Percentiles rank a stretch among this genome's conserved stretches.
Evolutionary conservation across 352 stramenopile genomes (phyloP).

Genomic region (Phytophthora capsici): DNA sequence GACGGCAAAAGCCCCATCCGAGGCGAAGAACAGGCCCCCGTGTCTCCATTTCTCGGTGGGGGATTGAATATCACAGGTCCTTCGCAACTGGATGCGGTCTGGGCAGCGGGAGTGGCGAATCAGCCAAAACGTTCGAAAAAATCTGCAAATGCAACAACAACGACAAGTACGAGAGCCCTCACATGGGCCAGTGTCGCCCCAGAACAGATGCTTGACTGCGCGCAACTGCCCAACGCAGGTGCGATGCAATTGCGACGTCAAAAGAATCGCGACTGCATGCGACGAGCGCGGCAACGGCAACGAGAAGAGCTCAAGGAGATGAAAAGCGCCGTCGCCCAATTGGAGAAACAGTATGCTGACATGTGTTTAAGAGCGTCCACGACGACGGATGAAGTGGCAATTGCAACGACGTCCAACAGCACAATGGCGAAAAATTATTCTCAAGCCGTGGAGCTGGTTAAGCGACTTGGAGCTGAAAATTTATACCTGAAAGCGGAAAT

Average conservation of each 20-base stretch:
- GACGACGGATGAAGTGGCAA: conserved; percentile 5
- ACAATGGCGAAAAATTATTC: conserved; percentile 25
- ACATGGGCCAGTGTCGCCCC: conserved; percentile 28
- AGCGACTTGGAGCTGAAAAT: conserved; percentile 53
- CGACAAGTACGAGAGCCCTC: conserved; percentile 12
- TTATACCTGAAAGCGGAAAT: conserved; percentile 50
- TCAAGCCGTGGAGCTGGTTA: conserved; percentile 31
- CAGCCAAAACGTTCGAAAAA: conserved; percentile 25
- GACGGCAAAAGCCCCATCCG: conserved; percentile 19
- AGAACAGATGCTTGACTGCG: conserved; percentile 26
- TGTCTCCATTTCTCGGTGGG: conserved; percentile 1
- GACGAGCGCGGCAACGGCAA: conserved; percentile 47
- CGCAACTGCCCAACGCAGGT: conserved; percentile 27
- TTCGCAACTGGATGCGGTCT: conserved; percentile 24
- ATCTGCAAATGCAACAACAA: conserved; percentile 17
- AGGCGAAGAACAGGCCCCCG: conserved; percentile 17
- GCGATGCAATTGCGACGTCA: conserved; percentile 35
- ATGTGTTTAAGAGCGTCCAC: conserved; percentile 39
- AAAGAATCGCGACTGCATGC: conserved; percentile 46
- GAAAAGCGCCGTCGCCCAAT: conserved; percentile 38
- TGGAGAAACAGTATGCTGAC: conserved; percentile 46
- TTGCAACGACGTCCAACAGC: conserved; percentile 10
- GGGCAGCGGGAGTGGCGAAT: conserved; percentile 22
- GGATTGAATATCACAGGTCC: not conserved
- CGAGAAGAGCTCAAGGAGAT: conserved; percentile 49